Conservation (phyloP, 768 basidiomycete species). For the Psilocybe cyanescens region DNA sequence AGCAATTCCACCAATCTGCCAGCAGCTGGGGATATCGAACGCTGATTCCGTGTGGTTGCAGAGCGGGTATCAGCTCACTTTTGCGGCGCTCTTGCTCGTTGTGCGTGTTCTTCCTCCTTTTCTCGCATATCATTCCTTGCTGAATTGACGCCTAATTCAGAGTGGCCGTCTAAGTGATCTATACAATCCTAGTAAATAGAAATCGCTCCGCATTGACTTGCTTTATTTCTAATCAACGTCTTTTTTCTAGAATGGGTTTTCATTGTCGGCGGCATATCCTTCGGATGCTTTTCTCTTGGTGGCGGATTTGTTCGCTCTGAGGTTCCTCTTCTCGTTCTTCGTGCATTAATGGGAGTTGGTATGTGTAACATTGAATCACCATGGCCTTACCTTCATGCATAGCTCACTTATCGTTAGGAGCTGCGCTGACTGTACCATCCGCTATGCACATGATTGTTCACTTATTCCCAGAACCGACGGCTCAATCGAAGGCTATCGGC, state of each 20-base stretch:
- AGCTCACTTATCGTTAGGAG: constrained; percentile 28
- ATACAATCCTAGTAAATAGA: constrained; percentile 39
- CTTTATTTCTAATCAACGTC: neutral
- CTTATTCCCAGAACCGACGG: constrained; percentile 48
- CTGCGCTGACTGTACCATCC: constrained; percentile 54
- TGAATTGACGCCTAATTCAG: constrained; percentile 22
- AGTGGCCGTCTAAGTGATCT: constrained; percentile 42
- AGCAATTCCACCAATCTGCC: constrained; percentile 38
- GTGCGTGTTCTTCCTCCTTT: constrained; percentile 21
- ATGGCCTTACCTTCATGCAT: neutral
- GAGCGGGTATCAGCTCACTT: constrained; percentile 44
- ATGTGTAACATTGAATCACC: constrained; percentile 3
- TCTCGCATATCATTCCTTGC: neutral
- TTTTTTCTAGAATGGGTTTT: constrained; percentile 41
- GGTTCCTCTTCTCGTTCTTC: constrained; percentile 50
- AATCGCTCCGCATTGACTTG: neutral
- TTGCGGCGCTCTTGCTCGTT: constrained; percentile 44
- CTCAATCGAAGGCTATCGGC: constrained; percentile 52
- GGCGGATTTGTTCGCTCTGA: constrained; percentile 51
- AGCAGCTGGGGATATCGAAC: constrained; percentile 21
- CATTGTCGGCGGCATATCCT: constrained; percentile 37
- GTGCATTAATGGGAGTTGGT: constrained; percentile 56
- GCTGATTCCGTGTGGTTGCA: constrained; percentile 41
- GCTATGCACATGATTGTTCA: constrained; percentile 53
- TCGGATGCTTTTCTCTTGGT: constrained; percentile 48